Evolutionary conservation across 495 filamentous ascomycete species (phyloP).

Genomic region (Glarea lozoyensis): DNA sequence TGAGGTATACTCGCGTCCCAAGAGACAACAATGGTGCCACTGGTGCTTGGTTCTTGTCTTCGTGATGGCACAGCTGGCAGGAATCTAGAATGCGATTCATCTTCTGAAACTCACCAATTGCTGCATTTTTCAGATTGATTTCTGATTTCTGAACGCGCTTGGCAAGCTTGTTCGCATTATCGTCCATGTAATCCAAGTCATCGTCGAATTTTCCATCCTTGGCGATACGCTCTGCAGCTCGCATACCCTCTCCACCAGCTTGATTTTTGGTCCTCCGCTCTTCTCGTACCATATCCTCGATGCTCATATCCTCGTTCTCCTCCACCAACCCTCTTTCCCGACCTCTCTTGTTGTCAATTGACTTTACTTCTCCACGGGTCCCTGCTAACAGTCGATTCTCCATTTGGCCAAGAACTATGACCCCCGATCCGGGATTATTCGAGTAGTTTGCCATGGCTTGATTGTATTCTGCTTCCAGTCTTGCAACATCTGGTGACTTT

Average conservation of each 20-base stretch:
- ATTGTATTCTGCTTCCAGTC: constrained; percentile 82
- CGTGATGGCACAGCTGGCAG: constrained; percentile 88
- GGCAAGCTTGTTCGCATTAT: constrained; percentile 88
- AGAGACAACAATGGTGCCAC: constrained; percentile 83
- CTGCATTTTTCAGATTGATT: constrained; percentile 78
- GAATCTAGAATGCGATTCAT: constrained; percentile 81
- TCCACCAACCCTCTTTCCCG: constrained; percentile 70
- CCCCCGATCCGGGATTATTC: constrained; percentile 47
- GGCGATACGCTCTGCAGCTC: constrained; percentile 82
- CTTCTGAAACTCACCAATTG: constrained; percentile 81
- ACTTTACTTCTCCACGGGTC: constrained; percentile 65
- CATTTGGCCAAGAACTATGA: constrained; percentile 78
- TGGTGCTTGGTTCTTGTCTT: constrained; percentile 77
- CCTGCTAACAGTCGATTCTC: constrained; percentile 82
- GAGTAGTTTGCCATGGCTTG: constrained; percentile 50
- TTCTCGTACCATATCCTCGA: constrained; percentile 92
- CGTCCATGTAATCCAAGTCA: constrained; percentile 94
- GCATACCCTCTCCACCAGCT: constrained; percentile 69
- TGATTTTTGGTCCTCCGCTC: constrained; percentile 77
- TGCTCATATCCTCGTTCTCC: constrained; percentile 91
- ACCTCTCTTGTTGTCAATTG: constrained; percentile 66
- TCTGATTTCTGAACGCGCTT: constrained; percentile 82
- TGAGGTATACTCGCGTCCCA: constrained; percentile 79
- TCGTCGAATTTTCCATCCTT: constrained; percentile 90
- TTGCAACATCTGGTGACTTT: constrained; percentile 58